Conservation (phyloP, 768 basidiomycete species). For the Lactarius hengduanensis region DNA sequence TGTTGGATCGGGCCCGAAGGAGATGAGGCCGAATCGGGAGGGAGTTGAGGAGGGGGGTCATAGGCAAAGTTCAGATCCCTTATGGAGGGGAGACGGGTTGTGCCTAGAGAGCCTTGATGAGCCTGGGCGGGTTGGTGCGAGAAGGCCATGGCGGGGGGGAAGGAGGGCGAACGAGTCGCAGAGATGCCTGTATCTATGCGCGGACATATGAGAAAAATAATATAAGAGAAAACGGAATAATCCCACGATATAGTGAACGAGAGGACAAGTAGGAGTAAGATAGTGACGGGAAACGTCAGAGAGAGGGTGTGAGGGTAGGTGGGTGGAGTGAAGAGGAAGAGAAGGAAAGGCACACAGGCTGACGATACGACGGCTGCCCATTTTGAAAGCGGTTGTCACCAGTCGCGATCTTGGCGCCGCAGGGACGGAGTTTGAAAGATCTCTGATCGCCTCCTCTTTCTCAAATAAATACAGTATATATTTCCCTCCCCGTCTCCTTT, state of each 20-base stretch:
- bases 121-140: constrained; percentile 47
- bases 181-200: constrained; percentile 68
- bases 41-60: constrained; percentile 33
- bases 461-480: constrained; percentile 6
- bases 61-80: constrained; percentile 69
- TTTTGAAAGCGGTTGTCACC: constrained; percentile 30
- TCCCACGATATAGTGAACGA: constrained; percentile 18
- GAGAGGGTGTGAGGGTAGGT: constrained; percentile 11
- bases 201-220: constrained; percentile 48
- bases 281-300: background rate
- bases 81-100: constrained; percentile 63
- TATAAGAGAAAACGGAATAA: constrained; percentile 20
- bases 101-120: constrained; percentile 40
- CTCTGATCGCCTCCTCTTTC: constrained; percentile 24
- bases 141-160: constrained; percentile 45
- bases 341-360: constrained; percentile 21
- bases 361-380: constrained; percentile 18
- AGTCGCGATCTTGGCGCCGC: constrained; percentile 30
- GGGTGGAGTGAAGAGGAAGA: constrained; percentile 9
- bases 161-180: constrained; percentile 15
- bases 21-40: constrained; percentile 37
- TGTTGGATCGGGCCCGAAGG: constrained; percentile 34
- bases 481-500: background rate
- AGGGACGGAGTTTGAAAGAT: constrained; percentile 30
- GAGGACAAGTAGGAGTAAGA: background rate